Evolutionary conservation across 345 rosid species (phyloP).

Genomic region (Populus nigra): DNA sequence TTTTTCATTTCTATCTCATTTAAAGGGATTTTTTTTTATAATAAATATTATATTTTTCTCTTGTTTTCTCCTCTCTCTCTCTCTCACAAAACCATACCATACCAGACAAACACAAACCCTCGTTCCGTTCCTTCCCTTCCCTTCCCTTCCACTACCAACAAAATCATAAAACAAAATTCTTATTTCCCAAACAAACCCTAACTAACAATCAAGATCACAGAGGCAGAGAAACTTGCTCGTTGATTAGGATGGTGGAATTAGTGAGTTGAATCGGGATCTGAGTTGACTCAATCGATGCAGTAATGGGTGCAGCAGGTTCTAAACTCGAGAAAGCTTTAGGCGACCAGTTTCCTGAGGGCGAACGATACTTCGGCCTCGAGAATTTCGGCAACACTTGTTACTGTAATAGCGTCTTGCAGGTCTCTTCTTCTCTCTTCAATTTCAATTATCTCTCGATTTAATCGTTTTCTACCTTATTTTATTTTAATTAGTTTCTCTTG

Average conservation of each 20-base stretch:
- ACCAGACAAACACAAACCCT: conserved; percentile 7
- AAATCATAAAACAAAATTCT: not conserved
- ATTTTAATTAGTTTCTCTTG: not conserved
- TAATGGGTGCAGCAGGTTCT: conserved; percentile 98
- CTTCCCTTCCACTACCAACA: not conserved
- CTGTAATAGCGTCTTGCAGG: conserved; percentile 99
- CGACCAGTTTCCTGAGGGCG: conserved; percentile 99
- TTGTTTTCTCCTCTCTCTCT: not conserved
- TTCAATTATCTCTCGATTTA: not conserved
- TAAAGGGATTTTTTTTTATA: no score
- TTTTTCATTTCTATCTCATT: not conserved
- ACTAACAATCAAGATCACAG: not conserved
- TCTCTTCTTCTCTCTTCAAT: conserved; percentile 8
- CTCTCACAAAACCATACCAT: not conserved
- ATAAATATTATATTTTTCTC: not conserved
- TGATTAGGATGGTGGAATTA: not conserved
- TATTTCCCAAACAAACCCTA: not conserved
- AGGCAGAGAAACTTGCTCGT: not conserved
- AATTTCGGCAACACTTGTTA: conserved; percentile 99
- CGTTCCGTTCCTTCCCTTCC: not conserved
- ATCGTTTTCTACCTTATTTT: not conserved
- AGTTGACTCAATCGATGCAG: conserved; percentile 10
- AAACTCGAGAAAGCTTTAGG: conserved; percentile 99
- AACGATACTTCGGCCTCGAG: conserved; percentile 97
- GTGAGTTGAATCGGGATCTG: conserved; percentile 7